Evolutionary conservation across 1,139 yeast genomes (phyloP).

Genomic region (Saccharomyces hybrid): DNA sequence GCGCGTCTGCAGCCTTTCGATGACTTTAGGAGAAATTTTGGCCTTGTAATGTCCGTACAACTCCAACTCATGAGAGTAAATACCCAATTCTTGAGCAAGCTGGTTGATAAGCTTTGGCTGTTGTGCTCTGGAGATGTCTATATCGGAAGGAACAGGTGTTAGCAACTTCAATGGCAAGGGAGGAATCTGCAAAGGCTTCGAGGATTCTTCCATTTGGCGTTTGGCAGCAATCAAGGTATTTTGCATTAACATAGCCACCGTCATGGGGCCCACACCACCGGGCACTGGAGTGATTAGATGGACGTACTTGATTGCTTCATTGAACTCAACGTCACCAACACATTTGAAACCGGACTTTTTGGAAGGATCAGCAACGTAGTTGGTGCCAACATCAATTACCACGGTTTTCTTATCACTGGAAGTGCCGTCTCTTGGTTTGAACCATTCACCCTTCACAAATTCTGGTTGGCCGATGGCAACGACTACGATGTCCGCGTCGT

Average conservation of each 20-base stretch:
- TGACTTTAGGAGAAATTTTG: slow-evolving; percentile 69
- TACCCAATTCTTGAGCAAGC: slow-evolving; percentile 81
- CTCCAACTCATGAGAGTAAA: slow-evolving; percentile 75
- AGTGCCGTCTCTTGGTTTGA: slow-evolving; percentile 27
- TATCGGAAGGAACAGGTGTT: slow-evolving; percentile 89
- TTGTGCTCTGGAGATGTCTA: slow-evolving; percentile 86
- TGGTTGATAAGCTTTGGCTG: slow-evolving; percentile 76
- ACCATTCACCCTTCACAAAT: slow-evolving; percentile 83
- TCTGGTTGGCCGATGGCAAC: slow-evolving; percentile 86
- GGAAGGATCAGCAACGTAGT: slow-evolving; percentile 68
- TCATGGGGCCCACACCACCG: slow-evolving; percentile 99
- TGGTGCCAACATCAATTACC: slow-evolving; percentile 95
- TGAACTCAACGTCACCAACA: slow-evolving; percentile 92
- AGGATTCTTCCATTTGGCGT: slow-evolving; percentile 26
- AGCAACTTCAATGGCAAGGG: slow-evolving; percentile 60
- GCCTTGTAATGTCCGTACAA: slow-evolving; percentile 87
- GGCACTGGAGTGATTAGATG: slow-evolving; percentile 91
- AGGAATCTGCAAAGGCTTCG: slow-evolving; percentile 26
- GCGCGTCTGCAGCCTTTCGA: slow-evolving; percentile 63
- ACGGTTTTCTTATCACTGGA: slow-evolving; percentile 59
- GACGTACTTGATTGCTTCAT: slow-evolving; percentile 57
- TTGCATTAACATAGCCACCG: slow-evolving; percentile 90
- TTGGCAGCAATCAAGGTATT: slow-evolving; percentile 83
- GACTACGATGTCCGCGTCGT: slow-evolving; percentile 80
- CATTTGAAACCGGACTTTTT: slow-evolving; percentile 78